Conservation (phyloP, 2,329 filamentous ascomycete species). For the Aspergillus aculeatus region DNA sequence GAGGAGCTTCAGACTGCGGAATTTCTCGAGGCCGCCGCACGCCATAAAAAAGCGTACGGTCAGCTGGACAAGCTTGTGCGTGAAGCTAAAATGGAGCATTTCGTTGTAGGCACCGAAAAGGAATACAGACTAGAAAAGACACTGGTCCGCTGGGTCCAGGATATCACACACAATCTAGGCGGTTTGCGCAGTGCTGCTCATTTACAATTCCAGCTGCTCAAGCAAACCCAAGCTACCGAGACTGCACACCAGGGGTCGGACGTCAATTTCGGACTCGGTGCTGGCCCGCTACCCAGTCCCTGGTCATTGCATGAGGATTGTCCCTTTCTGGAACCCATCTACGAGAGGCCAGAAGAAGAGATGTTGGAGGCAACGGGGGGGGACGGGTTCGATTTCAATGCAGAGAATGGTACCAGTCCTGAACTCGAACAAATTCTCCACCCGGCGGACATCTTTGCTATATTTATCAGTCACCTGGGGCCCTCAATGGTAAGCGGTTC, state of each 20-base stretch:
- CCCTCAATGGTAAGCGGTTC: slow-evolving; percentile 69
- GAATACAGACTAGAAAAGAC: slow-evolving; percentile 76
- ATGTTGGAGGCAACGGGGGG: slow-evolving; percentile 29
- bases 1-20: slow-evolving; percentile 68
- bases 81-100: slow-evolving; percentile 89
- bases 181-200: slow-evolving; percentile 85
- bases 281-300: slow-evolving; percentile 25
- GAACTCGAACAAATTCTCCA: slow-evolving; percentile 22
- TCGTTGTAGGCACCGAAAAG: slow-evolving; percentile 72
- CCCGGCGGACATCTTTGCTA: slow-evolving; percentile 82
- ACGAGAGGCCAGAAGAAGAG: slow-evolving; percentile 60
- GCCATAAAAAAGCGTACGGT: slow-evolving; percentile 66
- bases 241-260: slow-evolving; percentile 17
- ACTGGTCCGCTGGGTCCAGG: slow-evolving; percentile 80
- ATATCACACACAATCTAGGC: slow-evolving; percentile 82
- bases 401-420: slow-evolving; percentile 13
- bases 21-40: slow-evolving; percentile 61
- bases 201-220: slow-evolving; percentile 82
- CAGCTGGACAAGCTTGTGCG: slow-evolving; percentile 73
- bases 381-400: slow-evolving; percentile 4
- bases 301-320: slow-evolving; percentile 46
- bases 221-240: slow-evolving; percentile 51
- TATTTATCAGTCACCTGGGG: slow-evolving; percentile 84
- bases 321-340: slow-evolving; percentile 58
- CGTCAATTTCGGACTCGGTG: slow-evolving; percentile 14